These are phyloP conservation scores for Diddensiella santjacobensis DNA, from an alignment of 805 yeast genomes.

Conservation along the genomic window DNA sequence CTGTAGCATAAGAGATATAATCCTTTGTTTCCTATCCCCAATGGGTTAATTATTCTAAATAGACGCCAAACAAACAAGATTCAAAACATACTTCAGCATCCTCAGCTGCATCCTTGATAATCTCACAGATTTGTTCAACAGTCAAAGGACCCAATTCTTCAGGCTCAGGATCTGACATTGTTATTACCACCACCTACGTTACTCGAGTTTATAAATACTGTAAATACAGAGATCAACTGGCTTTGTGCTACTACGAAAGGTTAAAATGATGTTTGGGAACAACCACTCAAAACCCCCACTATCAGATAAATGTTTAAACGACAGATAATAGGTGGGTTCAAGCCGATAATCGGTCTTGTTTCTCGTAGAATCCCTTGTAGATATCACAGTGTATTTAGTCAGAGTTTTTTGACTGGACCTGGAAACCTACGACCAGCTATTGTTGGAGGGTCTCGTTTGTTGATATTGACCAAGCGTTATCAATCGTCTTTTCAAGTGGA, in stretches of 20 bases:
- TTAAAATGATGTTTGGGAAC: no score
- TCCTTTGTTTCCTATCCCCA: slow-evolving; percentile 45
- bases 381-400: no score
- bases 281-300: no score
- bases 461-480: background rate
- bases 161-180: slow-evolving; percentile 1
- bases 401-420: no score
- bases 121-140: slow-evolving; percentile 18
- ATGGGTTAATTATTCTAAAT: background rate
- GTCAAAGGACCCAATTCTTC: slow-evolving; percentile 4
- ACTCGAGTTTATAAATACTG: no score
- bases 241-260: no score
- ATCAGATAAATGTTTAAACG: background rate
- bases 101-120: slow-evolving; percentile 21
- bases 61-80: background rate
- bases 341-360: background rate
- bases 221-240: no score
- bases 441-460: no score
- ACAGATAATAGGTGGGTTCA: background rate
- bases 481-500: slow-evolving; percentile 19
- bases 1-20: slow-evolving; percentile 66
- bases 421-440: no score
- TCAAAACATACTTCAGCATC: slow-evolving; percentile 16
- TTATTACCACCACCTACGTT: no score
- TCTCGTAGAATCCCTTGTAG: background rate